phyloP scores from a whole-genome alignment of 305 asterid genomes.

The Petunia hybrid region DNA sequence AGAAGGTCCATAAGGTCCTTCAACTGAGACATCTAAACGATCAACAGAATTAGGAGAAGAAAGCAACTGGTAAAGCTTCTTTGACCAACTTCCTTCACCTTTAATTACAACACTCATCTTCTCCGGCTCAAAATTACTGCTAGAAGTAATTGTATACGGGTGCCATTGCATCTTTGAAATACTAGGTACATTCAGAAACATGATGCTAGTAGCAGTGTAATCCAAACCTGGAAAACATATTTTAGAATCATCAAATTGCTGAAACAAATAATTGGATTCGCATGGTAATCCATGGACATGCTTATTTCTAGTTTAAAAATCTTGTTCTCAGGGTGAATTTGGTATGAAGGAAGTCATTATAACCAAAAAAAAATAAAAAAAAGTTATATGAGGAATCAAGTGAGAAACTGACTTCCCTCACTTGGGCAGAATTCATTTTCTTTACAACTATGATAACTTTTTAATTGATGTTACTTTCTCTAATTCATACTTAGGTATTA shows the following conservation, averaged over 20 bases:
- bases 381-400: too few relatives aligned
- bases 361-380: too few relatives aligned
- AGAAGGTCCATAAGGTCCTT: slow-evolving; percentile 93
- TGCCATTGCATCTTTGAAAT: slow-evolving; percentile 93
- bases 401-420: too few relatives aligned
- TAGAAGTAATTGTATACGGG: slow-evolving; percentile 78
- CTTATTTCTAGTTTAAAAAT: too few relatives aligned
- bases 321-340: too few relatives aligned
- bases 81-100: slow-evolving; percentile 81
- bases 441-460: too few relatives aligned
- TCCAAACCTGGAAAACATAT: slow-evolving; percentile 49
- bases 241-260: background rate
- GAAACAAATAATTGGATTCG: too few relatives aligned
- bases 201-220: slow-evolving; percentile 73
- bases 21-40: slow-evolving; percentile 63
- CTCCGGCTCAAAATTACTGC: slow-evolving; percentile 72
- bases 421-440: too few relatives aligned
- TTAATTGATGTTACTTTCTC: too few relatives aligned
- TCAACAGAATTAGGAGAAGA: slow-evolving; percentile 60
- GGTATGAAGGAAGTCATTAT: too few relatives aligned
- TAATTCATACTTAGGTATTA: too few relatives aligned
- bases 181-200: slow-evolving; percentile 77
- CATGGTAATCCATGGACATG: too few relatives aligned
- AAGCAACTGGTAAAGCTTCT: slow-evolving; percentile 61
- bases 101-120: slow-evolving; percentile 70